Conservation (phyloP, 2,329 filamentous ascomycete genomes). For the Fusarium domesticum region DNA sequence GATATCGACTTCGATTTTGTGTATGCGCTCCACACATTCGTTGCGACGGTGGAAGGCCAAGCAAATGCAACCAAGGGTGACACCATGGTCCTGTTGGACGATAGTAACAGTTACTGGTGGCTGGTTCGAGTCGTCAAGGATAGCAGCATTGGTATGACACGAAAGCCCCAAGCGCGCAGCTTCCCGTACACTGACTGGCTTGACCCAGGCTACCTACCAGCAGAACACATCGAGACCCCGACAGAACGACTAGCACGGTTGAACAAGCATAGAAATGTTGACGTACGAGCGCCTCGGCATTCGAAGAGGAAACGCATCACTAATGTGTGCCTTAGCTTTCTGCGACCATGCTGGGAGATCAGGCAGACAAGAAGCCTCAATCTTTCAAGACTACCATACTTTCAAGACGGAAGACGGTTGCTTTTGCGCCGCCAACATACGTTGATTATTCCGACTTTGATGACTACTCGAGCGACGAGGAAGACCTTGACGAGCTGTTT, state of each 20-base stretch:
- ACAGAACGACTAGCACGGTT: slow-evolving; percentile 89
- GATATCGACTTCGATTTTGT: slow-evolving; percentile 99
- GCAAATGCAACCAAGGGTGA: slow-evolving; percentile 98
- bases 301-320: not conserved
- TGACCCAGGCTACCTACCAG: slow-evolving; percentile 78
- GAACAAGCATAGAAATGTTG: slow-evolving; percentile 97
- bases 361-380: slow-evolving; percentile 75
- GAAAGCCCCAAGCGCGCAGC: not conserved
- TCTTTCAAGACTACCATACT: slow-evolving; percentile 75
- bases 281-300: slow-evolving; percentile 57
- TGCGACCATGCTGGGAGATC: slow-evolving; percentile 60
- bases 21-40: slow-evolving; percentile 95
- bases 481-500: slow-evolving; percentile 47
- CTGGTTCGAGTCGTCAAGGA: slow-evolving; percentile 95
- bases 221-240: slow-evolving; percentile 97
- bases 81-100: slow-evolving; percentile 96
- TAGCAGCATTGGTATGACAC: slow-evolving; percentile 72
- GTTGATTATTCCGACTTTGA: slow-evolving; percentile 85
- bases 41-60: slow-evolving; percentile 95
- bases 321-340: slow-evolving; percentile 46
- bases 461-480: slow-evolving; percentile 80
- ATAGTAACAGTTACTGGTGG: slow-evolving; percentile 99
- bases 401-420: slow-evolving; percentile 80
- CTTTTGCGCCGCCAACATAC: slow-evolving; percentile 81
- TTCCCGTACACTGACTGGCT: slow-evolving; percentile 21